phyloP scores from a whole-genome alignment of 768 basidiomycete genomes.

The Russula brevipes region DNA sequence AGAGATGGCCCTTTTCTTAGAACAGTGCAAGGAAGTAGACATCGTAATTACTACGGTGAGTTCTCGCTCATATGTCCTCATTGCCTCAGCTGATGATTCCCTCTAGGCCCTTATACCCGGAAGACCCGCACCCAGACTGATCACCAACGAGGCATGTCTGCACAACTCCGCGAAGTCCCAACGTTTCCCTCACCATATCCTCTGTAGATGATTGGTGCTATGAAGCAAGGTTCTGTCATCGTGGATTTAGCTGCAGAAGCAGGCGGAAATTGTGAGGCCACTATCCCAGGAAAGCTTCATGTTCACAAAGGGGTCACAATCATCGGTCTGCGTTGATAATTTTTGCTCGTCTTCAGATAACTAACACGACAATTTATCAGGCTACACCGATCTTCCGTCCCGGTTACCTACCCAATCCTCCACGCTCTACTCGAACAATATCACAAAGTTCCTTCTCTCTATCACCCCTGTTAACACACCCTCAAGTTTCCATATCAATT shows the following conservation, averaged over 20 bases:
- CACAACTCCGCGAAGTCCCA: not conserved
- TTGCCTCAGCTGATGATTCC: not conserved
- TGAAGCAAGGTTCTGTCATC: conserved; percentile 88
- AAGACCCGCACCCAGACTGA: conserved; percentile 78
- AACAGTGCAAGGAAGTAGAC: conserved; percentile 85
- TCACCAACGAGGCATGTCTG: conserved; percentile 54
- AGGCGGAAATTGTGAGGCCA: conserved; percentile 86
- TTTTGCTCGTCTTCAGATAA: not conserved
- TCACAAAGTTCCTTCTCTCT: conserved; percentile 83
- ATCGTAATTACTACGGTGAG: conserved; percentile 80
- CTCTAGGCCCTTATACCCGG: conserved; percentile 76
- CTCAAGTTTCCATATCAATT: conserved; percentile 57
- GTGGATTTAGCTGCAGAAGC: conserved; percentile 85
- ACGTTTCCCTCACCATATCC: not conserved
- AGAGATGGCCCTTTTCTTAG: conserved; percentile 84
- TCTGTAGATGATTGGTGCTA: conserved; percentile 68
- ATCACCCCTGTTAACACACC: conserved; percentile 49
- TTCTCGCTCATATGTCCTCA: not conserved
- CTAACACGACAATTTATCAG: conserved; percentile 33
- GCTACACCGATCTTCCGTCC: conserved; percentile 83
- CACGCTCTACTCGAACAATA: conserved; percentile 86
- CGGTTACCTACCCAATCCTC: conserved; percentile 85
- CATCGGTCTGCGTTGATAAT: conserved; percentile 48
- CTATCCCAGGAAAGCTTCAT: conserved; percentile 66
- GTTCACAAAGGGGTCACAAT: conserved; percentile 74